These are phyloP conservation scores for Myotisia sp. DNA, from an alignment of 2,329 filamentous ascomycete genomes.

Conservation along the genomic window DNA sequence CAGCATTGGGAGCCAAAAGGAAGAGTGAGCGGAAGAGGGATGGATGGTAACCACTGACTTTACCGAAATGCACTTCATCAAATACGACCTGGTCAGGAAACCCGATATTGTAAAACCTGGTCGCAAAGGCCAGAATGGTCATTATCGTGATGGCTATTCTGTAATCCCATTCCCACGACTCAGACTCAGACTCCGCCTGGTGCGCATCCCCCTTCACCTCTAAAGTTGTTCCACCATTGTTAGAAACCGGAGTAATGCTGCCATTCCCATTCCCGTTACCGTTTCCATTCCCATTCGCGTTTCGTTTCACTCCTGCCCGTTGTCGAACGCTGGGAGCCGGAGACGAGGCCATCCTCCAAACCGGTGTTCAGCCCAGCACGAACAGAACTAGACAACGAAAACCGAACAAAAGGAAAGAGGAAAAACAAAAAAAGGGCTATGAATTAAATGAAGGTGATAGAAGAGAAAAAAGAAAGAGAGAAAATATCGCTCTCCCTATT, in stretches of 20 bases:
- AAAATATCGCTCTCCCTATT: no score
- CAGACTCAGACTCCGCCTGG: background rate
- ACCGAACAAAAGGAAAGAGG: no score
- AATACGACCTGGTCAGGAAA: constrained; percentile 96
- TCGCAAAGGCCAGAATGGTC: constrained; percentile 72
- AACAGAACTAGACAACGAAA: no score
- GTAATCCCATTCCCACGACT: constrained; percentile 55
- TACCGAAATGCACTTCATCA: constrained; percentile 98
- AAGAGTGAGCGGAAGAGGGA: background rate
- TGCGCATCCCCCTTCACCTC: constrained; percentile 8
- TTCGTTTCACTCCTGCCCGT: constrained; percentile 30
- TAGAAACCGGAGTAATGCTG: no score
- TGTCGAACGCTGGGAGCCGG: constrained; percentile 26
- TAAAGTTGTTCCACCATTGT: constrained; percentile 9
- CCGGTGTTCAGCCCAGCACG: no score
- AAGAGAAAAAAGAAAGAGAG: constrained; percentile 1
- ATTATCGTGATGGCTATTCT: constrained; percentile 62
- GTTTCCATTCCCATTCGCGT: no score
- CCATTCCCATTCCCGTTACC: no score
- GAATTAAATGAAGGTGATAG: background rate
- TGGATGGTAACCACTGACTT: constrained; percentile 45
- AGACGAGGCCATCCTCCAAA: constrained; percentile 3
- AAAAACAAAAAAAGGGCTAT: no score
- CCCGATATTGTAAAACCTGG: constrained; percentile 88
- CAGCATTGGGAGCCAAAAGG: background rate